phyloP scores from a whole-genome alignment of 352 stramenopile species.

The Pythium scleroteichum region DNA sequence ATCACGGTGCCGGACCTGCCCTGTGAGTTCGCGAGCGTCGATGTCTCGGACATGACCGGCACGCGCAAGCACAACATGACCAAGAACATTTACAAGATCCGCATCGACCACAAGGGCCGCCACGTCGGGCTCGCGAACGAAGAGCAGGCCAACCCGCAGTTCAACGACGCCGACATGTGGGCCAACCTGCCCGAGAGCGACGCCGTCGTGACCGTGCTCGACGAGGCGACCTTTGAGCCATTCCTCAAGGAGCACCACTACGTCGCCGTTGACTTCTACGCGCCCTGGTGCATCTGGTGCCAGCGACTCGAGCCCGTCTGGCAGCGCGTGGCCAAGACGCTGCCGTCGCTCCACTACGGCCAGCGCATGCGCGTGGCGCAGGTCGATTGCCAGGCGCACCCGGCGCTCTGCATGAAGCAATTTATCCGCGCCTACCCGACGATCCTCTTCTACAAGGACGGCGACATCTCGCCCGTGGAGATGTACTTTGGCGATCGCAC shows the following conservation, averaged over 20 bases:
- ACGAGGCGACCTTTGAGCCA: conserved; percentile 87
- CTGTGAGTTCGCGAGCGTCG: conserved; percentile 96
- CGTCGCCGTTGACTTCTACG: conserved; percentile 96
- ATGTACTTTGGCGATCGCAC: conserved; percentile 96
- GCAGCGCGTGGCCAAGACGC: conserved; percentile 93
- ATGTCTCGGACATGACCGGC: conserved; percentile 97
- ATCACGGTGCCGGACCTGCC: conserved; percentile 97
- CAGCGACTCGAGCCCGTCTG: conserved; percentile 95
- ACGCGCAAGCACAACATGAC: conserved; percentile 98
- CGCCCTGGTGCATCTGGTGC: conserved; percentile 97
- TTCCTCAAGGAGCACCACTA: conserved; percentile 95
- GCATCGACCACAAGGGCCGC: conserved; percentile 82
- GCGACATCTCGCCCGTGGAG: conserved; percentile 89
- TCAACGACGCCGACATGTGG: conserved; percentile 63
- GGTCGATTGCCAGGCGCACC: conserved; percentile 94
- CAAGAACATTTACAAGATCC: conserved; percentile 98
- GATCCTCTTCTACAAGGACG: conserved; percentile 95
- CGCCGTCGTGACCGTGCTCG: conserved; percentile 71
- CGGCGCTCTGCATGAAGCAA: conserved; percentile 93
- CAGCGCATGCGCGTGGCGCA: conserved; percentile 80
- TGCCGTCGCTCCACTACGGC: conserved; percentile 82
- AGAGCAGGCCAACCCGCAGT: conserved; percentile 77
- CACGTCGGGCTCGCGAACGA: conserved; percentile 88
- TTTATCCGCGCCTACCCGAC: conserved; percentile 97
- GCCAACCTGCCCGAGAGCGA: conserved; percentile 78